A percentile compares a stretch with the other conserved stretches of the same genome.
Conservation (phyloP, 225 moss, liverwort and hornwort genomes). For the Physcomitrium patens region DNA sequence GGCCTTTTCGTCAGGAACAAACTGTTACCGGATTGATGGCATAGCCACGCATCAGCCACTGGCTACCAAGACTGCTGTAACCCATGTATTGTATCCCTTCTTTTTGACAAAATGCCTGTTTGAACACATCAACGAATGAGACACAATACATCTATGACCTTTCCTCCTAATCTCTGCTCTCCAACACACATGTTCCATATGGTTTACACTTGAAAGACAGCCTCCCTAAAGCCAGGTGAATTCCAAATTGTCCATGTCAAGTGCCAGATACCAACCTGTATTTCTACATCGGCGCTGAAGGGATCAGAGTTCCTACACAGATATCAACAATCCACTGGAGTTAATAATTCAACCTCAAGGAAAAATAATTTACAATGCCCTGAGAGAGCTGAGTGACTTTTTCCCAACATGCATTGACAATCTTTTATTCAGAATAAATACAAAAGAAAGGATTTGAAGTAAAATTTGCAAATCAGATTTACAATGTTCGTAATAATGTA, state of each 20-base stretch:
- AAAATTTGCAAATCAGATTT: not conserved
- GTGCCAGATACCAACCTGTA: slow-evolving; percentile 35
- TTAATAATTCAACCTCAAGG: slow-evolving; percentile 14
- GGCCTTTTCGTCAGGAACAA: not conserved
- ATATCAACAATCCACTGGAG: slow-evolving; percentile 12
- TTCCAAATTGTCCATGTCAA: not conserved
- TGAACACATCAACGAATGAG: slow-evolving; percentile 3
- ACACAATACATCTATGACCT: not conserved
- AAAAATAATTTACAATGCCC: slow-evolving; percentile 1
- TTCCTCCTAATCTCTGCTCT: not conserved
- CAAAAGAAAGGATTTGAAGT: slow-evolving; percentile 8
- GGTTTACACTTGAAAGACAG: not conserved
- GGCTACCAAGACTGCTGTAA: slow-evolving; percentile 50
- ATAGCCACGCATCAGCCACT: slow-evolving; percentile 48
- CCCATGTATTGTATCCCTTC: slow-evolving; percentile 48
- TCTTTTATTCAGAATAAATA: not conserved
- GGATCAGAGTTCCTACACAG: slow-evolving; percentile 50
- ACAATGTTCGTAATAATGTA: not conserved
- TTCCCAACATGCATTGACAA: slow-evolving; percentile 10
- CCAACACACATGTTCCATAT: not conserved
- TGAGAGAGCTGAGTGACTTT: not conserved
- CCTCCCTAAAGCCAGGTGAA: not conserved
- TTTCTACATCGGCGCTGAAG: slow-evolving; percentile 42
- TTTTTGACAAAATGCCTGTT: slow-evolving; percentile 33
- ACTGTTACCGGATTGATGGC: slow-evolving; percentile 37